Percentiles rank a stretch among this genome's conserved stretches.
Conservation (phyloP, 495 filamentous ascomycete genomes). For the Geoglossum glabrum region DNA sequence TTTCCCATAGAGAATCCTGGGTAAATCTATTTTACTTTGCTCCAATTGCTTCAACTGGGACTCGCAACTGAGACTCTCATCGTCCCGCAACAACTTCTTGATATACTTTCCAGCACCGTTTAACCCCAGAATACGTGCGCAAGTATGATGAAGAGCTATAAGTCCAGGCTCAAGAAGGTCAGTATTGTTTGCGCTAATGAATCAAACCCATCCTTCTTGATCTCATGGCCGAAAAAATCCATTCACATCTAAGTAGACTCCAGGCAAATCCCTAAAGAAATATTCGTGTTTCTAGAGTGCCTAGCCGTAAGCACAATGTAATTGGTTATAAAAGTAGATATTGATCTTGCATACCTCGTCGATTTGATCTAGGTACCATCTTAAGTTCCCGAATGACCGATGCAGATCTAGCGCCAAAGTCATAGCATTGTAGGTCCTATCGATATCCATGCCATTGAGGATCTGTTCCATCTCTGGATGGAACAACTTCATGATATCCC, state of each 20-base stretch:
- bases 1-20: no score
- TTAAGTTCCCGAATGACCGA: not conserved
- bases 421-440: not conserved
- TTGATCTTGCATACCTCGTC: not conserved
- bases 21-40: no score
- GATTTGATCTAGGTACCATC: not conserved
- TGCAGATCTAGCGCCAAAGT: not conserved
- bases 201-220: conserved; percentile 6
- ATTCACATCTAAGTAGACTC: no score
- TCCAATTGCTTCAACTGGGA: no score
- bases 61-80: no score
- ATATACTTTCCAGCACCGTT: conserved; percentile 19
- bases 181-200: no score
- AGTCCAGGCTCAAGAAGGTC: conserved; percentile 15
- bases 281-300: no score
- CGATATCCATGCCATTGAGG: not conserved
- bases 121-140: conserved; percentile 18
- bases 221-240: no score
- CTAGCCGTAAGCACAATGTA: no score
- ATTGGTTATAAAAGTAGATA: no score
- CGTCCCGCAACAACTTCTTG: conserved; percentile 15
- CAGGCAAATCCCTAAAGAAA: no score
- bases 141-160: conserved; percentile 17
- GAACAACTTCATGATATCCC: not conserved
- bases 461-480: not conserved